Evolutionary conservation across 1,284 basidiomycete genomes (phyloP).

Genomic region (Ganoderma multipileum): DNA sequence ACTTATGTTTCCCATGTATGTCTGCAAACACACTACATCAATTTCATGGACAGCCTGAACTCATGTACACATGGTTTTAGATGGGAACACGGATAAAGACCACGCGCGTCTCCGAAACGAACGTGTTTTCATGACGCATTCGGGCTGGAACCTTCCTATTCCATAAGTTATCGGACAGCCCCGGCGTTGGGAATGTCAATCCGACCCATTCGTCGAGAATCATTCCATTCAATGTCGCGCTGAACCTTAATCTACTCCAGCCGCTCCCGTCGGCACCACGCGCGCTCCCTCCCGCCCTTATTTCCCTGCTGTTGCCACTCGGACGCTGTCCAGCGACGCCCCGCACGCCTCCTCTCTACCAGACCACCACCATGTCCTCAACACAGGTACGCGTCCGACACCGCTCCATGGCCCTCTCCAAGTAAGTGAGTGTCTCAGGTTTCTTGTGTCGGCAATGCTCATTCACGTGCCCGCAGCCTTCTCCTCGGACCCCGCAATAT

Average conservation of each 20-base stretch:
- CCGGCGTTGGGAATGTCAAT: neutral
- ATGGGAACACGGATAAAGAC: neutral
- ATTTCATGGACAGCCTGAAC: neutral
- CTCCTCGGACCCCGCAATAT: neutral
- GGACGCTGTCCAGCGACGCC: neutral
- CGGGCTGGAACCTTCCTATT: neutral
- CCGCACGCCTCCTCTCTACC: neutral
- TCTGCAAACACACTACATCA: neutral
- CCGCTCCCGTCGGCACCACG: neutral
- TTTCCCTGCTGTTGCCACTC: neutral
- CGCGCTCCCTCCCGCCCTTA: neutral
- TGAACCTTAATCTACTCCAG: conserved; percentile 3
- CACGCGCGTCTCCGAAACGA: neutral
- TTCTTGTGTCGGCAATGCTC: neutral
- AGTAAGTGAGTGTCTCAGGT: neutral
- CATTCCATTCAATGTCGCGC: conserved; percentile 4
- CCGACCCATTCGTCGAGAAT: neutral
- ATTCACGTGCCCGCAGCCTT: neutral
- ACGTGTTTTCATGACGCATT: neutral
- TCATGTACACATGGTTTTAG: neutral
- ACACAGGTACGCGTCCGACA: neutral
- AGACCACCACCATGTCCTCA: conserved; percentile 6
- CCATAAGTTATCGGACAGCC: neutral
- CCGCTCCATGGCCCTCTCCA: neutral
- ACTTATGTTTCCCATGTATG: neutral